Conservation (phyloP, 306 rosid genomes). For the Adenanthera pavonina region DNA sequence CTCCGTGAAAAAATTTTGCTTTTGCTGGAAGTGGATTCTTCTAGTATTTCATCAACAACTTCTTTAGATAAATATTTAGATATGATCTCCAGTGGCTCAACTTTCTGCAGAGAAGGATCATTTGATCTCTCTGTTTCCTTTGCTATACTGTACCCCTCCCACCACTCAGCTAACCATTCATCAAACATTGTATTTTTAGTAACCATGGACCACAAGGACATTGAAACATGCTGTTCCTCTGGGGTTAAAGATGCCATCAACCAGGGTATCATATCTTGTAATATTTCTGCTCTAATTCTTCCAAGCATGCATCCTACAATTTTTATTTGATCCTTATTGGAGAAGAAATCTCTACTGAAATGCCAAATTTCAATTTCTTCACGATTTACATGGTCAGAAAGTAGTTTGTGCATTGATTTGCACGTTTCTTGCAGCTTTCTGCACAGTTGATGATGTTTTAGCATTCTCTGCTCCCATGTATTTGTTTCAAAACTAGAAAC, state of each 20-base stretch:
- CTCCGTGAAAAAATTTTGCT: conserved; percentile 39
- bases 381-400: conserved; percentile 67
- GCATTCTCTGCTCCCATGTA: conserved; percentile 47
- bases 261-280: conserved; percentile 97
- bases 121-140: conserved; percentile 56
- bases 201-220: conserved; percentile 79
- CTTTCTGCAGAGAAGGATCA: conserved; percentile 49
- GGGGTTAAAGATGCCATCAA: conserved; percentile 77
- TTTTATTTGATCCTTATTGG: conserved; percentile 77
- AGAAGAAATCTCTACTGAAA: conserved; percentile 68
- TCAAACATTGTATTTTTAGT: conserved; percentile 86
- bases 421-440: conserved; percentile 72
- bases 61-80: conserved; percentile 68
- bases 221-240: conserved; percentile 77
- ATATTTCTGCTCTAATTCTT: conserved; percentile 73
- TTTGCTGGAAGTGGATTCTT: conserved; percentile 46
- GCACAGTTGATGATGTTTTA: conserved; percentile 56
- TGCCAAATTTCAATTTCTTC: conserved; percentile 94
- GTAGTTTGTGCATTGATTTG: conserved; percentile 66
- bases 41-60: conserved; percentile 47
- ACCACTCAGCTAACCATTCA: conserved; percentile 94
- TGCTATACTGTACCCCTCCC: conserved; percentile 69
- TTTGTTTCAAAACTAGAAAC: conserved; percentile 48
- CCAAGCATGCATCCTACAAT: conserved; percentile 87
- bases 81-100: conserved; percentile 76